Evolutionary conservation across 2,329 filamentous ascomycete genomes (phyloP), one percentile per base, ranked within the genome.

Genomic region (Colletotrichum lini): DNA sequence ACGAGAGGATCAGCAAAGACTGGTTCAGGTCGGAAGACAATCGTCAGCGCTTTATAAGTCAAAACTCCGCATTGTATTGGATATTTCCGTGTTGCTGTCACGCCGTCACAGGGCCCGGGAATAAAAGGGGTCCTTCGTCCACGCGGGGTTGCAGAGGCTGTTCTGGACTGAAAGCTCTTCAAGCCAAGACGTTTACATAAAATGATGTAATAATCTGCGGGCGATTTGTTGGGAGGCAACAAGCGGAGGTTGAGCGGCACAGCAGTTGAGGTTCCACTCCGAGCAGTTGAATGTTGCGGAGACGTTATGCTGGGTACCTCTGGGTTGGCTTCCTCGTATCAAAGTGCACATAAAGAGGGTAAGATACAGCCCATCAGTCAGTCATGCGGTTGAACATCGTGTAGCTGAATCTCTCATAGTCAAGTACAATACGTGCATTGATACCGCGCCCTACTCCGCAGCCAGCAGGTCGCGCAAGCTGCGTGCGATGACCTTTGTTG

Each of bases 131-230:
- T 30, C 30, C 30, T 30, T 8, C 4, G 30, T 7, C 30, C 30
- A 30, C 30, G 30, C 30, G 30, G 30, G 30, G 30, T 30, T 30
- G 30, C 23, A 50, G 42, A 35, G 21, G 18, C 23, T 35, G 30
- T 16, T 40, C n/a, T 40, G 54, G 59, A 35, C 57, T 52, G 45
- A 50, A 47, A 8, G 9, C 26, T n/a, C 21, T 30, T 23, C 40
- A 40, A 44, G 4, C 30, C 30, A 60, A 40, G 38, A 30, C 53
- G 15, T 44, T 52, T 50, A 57, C 63, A 67, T 56, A 44, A 61
- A 49, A 44, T 70, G 56, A 70, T 67, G 67, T 61, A 61, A 70
- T 50, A 69, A 18, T 16, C 65, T 38, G 30, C 18, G 4, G 26
- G 26, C 38, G 26, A 44, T 6, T 49, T 26, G 13, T n/a, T 44